A percentile compares a stretch with the other conserved stretches of the same genome.
phyloP scores from a whole-genome alignment of 495 filamentous ascomycete genomes.

The Opeltia flavorubescens region DNA sequence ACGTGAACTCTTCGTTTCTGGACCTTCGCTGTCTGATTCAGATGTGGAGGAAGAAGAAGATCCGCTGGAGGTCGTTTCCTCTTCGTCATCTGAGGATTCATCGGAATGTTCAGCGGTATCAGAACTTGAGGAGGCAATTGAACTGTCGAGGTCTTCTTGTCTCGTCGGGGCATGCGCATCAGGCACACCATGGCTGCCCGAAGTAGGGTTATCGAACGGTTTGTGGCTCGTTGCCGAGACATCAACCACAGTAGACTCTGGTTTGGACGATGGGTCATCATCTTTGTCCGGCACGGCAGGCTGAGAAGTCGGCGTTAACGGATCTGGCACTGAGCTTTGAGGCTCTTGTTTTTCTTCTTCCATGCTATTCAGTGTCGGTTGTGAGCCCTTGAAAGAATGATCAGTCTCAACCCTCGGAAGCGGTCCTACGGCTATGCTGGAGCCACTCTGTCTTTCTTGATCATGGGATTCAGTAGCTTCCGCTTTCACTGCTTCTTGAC shows the following conservation, averaged over 20 bases:
- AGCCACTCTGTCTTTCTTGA: neutral
- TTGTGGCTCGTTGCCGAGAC: neutral
- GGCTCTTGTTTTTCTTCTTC: neutral
- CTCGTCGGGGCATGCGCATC: too few relatives aligned
- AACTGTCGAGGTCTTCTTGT: constrained; percentile 1
- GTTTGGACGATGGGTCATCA: neutral
- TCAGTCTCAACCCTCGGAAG: neutral
- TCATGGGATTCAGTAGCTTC: neutral
- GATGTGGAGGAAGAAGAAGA: constrained; percentile 29
- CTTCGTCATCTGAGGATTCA: constrained; percentile 24
- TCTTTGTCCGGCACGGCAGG: constrained; percentile 7
- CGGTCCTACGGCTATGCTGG: neutral
- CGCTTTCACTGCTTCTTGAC: neutral
- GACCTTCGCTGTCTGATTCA: constrained; percentile 25
- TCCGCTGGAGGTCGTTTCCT: constrained; percentile 16
- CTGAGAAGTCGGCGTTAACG: constrained; percentile 12
- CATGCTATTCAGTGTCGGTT: neutral
- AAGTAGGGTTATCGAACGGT: neutral
- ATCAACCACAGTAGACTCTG: neutral
- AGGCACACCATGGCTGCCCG: neutral
- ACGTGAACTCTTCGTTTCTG: constrained; percentile 28
- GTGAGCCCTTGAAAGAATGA: neutral
- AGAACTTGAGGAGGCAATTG: constrained; percentile 1
- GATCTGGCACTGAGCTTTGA: constrained; percentile 8
- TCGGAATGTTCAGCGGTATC: constrained; percentile 21